Evolutionary conservation across 2,329 filamentous ascomycete genomes (phyloP), one percentile per base, ranked within the genome.

Genomic region (Trichoderma koningii): DNA sequence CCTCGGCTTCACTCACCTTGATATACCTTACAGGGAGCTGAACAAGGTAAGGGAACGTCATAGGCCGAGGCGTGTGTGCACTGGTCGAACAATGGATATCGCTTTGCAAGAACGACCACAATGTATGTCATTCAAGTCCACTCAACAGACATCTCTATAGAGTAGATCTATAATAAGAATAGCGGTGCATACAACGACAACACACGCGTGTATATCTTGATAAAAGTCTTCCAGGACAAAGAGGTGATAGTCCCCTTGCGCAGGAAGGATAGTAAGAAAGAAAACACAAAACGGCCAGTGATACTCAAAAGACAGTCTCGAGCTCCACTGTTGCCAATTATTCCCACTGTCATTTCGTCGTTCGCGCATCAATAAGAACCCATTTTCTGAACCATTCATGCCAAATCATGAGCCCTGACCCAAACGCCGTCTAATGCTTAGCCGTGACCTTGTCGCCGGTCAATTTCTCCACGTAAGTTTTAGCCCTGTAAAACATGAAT

Each of bases 381-480:
- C 50, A 53, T 55, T 30, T 66, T 42, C 30, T 66, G 57, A 41
- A 63, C 62, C 50, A 15, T 65, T 17, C 51, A 55, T 63, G 55
- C 44, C 56, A 48, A 50, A 48, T 62, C 48, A 64, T 48, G 47
- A 66, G 63, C 50, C 65, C 65, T 55, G 45, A 45, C 47, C 59
- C 59, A 57, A 77, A 76, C 74, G 75, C 77, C 74, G 75, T 73
- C 78, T 86, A 89, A 83, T 89, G 87, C 83, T 89, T 89, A 73
- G 85, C 85, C 69, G 86, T 86, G 73, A 87, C 85, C 73, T 76
- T 72, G 28, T 89, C 87, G 67, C 87, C 87, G 55, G 87, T 89
- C 75, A 89, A 67, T 76, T 86, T 86, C 77, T 89, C 87, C 68
- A 89, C 85, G 70, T 89, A 88, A 63, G 80, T 81, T 80, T 89